These are phyloP conservation scores for Yamagishiella unicocca DNA, from an alignment of 139 green algal species.

Conservation along the genomic window DNA sequence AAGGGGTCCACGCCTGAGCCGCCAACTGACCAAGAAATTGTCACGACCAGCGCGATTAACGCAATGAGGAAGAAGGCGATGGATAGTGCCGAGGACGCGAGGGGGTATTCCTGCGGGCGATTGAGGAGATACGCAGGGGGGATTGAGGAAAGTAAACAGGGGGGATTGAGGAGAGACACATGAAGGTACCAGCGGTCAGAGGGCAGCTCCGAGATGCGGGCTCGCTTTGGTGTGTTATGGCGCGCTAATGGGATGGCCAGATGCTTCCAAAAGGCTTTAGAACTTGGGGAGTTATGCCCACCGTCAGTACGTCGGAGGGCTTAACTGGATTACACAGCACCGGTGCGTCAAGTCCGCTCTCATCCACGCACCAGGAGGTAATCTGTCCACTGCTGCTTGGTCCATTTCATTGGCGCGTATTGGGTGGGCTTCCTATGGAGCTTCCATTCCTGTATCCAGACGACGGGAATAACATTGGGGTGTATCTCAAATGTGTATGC, in stretches of 20 bases:
- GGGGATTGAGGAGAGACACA: background rate
- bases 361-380: constrained; percentile 8
- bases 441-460: background rate
- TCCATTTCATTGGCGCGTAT: constrained; percentile 3
- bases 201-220: background rate
- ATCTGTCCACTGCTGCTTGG: background rate
- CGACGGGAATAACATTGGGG: background rate
- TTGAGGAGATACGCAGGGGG: background rate
- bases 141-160: background rate
- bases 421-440: background rate
- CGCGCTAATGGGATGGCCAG: background rate
- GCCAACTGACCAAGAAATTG: background rate
- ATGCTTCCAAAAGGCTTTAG: background rate
- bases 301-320: too few species aligned
- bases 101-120: background rate
- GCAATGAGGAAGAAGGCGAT: constrained; percentile 16
- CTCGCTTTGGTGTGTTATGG: background rate
- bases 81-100: background rate
- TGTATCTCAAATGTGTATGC: background rate
- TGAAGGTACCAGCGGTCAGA: background rate
- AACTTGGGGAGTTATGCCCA: background rate
- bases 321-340: too few species aligned
- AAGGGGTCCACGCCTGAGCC: too few species aligned
- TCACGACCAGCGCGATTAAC: background rate
- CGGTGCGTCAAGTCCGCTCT: too few species aligned